Evolutionary conservation across 192 early-diverging fungal species (phyloP).

Genomic region (Mortierella antarctica): DNA sequence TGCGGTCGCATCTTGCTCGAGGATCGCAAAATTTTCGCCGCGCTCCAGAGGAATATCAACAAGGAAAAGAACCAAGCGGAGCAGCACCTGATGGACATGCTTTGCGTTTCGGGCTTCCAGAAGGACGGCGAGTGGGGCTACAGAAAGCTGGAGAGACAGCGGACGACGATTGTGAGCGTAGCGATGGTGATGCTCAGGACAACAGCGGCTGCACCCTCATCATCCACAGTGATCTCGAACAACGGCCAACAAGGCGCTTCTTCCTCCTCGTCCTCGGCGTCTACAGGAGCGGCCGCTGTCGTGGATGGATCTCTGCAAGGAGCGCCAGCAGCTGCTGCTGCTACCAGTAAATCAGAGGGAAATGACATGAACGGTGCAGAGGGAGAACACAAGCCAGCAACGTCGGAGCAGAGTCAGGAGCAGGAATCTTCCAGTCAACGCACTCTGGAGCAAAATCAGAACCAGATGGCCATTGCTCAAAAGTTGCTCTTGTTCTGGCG

Average conservation of each 20-base stretch:
- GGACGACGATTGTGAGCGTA: slow-evolving; percentile 74
- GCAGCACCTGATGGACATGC: slow-evolving; percentile 86
- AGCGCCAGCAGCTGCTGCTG: no score
- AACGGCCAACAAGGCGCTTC: not conserved
- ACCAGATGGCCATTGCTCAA: slow-evolving; percentile 78
- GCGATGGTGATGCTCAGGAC: slow-evolving; percentile 75
- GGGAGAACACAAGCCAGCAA: not conserved
- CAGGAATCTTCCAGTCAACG: not conserved
- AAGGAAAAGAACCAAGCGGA: slow-evolving; percentile 71
- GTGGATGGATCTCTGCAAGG: not conserved
- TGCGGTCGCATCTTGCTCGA: slow-evolving; percentile 71
- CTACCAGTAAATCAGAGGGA: not conserved
- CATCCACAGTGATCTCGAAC: not conserved
- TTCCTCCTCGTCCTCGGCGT: not conserved
- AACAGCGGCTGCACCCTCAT: slow-evolving; percentile 29
- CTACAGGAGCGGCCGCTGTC: not conserved
- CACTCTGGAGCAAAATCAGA: slow-evolving; percentile 53
- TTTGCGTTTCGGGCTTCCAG: slow-evolving; percentile 83
- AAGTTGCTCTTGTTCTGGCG: slow-evolving; percentile 82
- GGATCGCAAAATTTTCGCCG: slow-evolving; percentile 78
- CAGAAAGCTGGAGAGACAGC: slow-evolving; percentile 70
- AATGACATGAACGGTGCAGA: not conserved
- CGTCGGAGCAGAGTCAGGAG: not conserved
- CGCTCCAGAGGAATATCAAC: slow-evolving; percentile 78
- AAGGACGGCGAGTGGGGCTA: slow-evolving; percentile 79